These are phyloP conservation scores for Dryas alaskensis DNA, from an alignment of 306 rosid genomes.

Conservation along the genomic window DNA sequence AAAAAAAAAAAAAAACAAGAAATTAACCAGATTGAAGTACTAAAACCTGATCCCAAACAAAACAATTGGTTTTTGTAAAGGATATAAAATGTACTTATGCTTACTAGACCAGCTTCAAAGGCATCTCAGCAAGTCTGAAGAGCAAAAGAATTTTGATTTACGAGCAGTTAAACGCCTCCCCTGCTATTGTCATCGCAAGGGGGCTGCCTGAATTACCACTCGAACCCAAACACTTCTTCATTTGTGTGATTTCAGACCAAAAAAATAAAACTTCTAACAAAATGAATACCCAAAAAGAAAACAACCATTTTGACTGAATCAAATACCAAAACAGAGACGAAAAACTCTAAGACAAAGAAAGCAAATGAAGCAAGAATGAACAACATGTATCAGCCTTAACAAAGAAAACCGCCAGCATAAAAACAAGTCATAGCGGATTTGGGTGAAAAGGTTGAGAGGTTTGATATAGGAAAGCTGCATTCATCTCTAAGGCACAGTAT, in stretches of 20 bases:
- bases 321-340: background rate
- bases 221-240: conserved; percentile 14
- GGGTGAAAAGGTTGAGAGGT: conserved; percentile 35
- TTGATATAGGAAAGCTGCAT: conserved; percentile 66
- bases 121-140: conserved; percentile 80
- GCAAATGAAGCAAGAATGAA: background rate
- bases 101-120: conserved; percentile 95
- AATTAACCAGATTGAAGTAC: no score
- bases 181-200: conserved; percentile 41
- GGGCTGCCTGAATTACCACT: conserved; percentile 94
- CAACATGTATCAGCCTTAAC: conserved; percentile 47
- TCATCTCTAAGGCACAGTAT: conserved; percentile 72
- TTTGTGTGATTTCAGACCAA: no score
- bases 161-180: conserved; percentile 71
- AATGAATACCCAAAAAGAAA: background rate
- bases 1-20: no score
- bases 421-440: conserved; percentile 14
- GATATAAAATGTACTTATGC: conserved; percentile 50
- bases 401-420: conserved; percentile 24
- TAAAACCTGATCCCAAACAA: no score
- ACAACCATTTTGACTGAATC: background rate
- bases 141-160: conserved; percentile 62
- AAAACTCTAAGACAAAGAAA: background rate
- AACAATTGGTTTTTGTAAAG: background rate
- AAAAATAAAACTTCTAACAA: no score